Base-by-base conservation (phyloP, 2,329 filamentous ascomycete genomes). In the Didymella lethalis region DNA sequence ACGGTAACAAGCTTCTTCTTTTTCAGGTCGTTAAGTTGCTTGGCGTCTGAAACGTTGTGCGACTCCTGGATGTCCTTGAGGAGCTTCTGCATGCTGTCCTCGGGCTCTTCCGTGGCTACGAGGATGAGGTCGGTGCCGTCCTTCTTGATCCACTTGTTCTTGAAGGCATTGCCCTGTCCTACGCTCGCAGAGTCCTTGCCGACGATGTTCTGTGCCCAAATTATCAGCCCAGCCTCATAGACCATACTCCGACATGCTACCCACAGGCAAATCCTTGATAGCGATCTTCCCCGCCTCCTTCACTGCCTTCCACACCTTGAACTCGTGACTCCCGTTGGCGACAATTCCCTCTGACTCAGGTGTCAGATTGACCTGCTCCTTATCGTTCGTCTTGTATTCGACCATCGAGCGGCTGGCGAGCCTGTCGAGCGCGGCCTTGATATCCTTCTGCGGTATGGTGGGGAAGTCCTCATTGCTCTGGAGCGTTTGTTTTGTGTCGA, bases 111-210 rank as follows among this genome's bases (percentile, higher is more conserved):
- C 49, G 83, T 81, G 58, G 84, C 81, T 60, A 88, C 76, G 1
- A 64, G 49, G 83, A 79, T 58, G 46, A 87, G 82, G 46, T 81
- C 81, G 64, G 87, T 84, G 26, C 79, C 80, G 32, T 83, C 80
- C 74, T 88, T 89, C 76, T 87, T 88, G 62, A 89, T 84, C 87
- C 87, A 89, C 65, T 86, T 86, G 70, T 84, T 82, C 78, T 86
- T 96, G 83, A 98, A 97, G 32, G 94, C 94, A 81, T 95, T 96
- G 70, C 93, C 93, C 76, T 95, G 90, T n/a, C 95, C 95, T 61
- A 97, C 83, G 80, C 92, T 94, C 48, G 89, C 89, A 47, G 82
- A 88, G 77, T 91, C 91, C 77, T 90, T 87, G 55, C 90, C 90
- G 64, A 94, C 88, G 81, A 82, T 74, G 81, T 82, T 70, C 73